These are phyloP conservation scores for Eucalyptus sp. DNA, from an alignment of 345 rosid genomes.

Conservation along the genomic window DNA sequence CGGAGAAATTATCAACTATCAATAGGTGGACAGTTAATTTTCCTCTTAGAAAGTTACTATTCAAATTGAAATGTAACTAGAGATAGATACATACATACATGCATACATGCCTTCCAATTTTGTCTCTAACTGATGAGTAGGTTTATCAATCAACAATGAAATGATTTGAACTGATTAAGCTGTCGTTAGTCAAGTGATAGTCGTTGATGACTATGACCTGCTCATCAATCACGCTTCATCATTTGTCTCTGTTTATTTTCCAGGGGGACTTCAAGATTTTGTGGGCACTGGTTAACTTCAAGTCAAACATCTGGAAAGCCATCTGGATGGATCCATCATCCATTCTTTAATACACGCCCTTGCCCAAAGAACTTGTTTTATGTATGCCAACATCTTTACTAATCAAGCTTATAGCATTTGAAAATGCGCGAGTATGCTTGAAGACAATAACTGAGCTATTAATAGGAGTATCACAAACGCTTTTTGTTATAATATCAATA, in stretches of 20 bases:
- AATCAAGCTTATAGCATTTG: not conserved
- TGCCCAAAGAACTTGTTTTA: not conserved
- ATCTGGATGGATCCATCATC: not conserved
- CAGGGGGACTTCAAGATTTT: not conserved
- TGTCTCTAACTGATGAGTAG: not conserved
- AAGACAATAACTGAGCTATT: not conserved
- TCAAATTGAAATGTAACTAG: not conserved
- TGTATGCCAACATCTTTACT: not conserved
- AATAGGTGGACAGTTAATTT: not conserved
- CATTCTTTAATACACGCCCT: not conserved
- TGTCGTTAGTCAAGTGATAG: not conserved
- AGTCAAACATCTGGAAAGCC: not conserved
- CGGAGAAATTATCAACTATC: not conserved
- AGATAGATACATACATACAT: rapidly evolving
- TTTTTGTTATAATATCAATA: too few relatives aligned
- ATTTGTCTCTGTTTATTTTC: not conserved
- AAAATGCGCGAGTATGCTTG: not conserved
- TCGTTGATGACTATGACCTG: not conserved
- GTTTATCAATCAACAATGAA: not conserved
- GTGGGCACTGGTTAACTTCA: not conserved
- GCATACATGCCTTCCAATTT: not conserved
- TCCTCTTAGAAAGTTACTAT: not conserved
- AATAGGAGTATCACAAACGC: not conserved
- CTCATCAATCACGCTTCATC: not conserved
- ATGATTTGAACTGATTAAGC: not conserved